Evolutionary conservation across 2,329 filamentous ascomycete species (phyloP).

Genomic region (Dactylonectria estremocensis): DNA sequence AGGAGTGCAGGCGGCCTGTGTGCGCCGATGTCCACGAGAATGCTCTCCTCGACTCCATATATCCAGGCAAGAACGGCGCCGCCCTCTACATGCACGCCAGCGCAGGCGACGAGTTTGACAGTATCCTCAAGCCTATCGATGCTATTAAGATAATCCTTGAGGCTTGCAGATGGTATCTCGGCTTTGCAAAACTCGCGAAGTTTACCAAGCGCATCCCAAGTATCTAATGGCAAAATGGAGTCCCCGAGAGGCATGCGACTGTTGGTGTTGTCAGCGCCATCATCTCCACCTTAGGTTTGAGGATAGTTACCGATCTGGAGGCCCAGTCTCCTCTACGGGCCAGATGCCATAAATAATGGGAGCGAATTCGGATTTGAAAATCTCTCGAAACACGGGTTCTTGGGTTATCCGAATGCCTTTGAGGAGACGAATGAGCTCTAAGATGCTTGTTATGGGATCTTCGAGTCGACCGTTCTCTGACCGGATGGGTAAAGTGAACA

Average conservation of each 20-base stretch:
- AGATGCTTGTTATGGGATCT: conserved; percentile 39
- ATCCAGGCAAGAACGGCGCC: conserved; percentile 45
- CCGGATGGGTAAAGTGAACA: conserved; percentile 43
- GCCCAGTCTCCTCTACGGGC: conserved; percentile 22
- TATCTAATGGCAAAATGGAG: conserved; percentile 41
- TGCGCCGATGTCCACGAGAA: conserved; percentile 47
- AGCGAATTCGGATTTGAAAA: conserved; percentile 45
- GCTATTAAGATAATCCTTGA: conserved; percentile 39
- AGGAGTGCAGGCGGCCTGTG: conserved; percentile 45
- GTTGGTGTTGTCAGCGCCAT: not conserved
- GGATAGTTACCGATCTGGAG: conserved; percentile 10
- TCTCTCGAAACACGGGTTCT: conserved; percentile 31
- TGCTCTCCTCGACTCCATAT: conserved; percentile 44
- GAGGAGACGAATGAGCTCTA: conserved; percentile 41
- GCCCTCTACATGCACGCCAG: conserved; percentile 44
- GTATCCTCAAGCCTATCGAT: conserved; percentile 38
- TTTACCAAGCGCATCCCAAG: conserved; percentile 38
- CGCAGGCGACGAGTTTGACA: conserved; percentile 38
- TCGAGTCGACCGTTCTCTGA: conserved; percentile 35
- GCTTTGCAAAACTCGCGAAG: conserved; percentile 42
- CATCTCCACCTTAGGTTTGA: no score
- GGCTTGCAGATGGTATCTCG: conserved; percentile 38
- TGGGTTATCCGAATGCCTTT: conserved; percentile 43
- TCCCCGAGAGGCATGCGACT: conserved; percentile 40
- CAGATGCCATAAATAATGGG: conserved; percentile 44